Conservation (phyloP, 768 basidiomycete genomes). For the Mrakia gelida region DNA sequence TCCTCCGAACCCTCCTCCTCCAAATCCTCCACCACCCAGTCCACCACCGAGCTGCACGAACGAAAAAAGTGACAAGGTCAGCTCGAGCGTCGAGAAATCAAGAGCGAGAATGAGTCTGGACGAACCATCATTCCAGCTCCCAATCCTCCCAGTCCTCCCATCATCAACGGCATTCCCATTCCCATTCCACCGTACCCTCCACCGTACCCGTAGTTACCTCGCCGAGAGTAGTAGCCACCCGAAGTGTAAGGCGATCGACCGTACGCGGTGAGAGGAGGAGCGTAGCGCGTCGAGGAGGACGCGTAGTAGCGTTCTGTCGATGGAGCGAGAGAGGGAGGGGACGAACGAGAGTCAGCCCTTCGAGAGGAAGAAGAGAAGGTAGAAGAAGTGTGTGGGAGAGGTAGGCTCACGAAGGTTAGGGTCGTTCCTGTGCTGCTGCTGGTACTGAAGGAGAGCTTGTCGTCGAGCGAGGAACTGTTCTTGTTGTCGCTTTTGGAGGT, state of each 20-base stretch:
- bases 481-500: constrained; percentile 16
- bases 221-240: constrained; percentile 17
- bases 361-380: neutral
- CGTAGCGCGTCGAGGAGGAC: neutral
- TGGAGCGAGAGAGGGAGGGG: neutral
- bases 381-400: neutral
- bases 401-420: constrained; percentile 4
- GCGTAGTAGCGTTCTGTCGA: constrained; percentile 27
- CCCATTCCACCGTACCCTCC: neutral
- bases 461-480: constrained; percentile 25
- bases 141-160: constrained; percentile 16
- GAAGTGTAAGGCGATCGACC: neutral
- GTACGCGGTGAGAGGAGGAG: constrained; percentile 14
- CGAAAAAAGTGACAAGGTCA: neutral
- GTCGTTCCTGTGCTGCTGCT: constrained; percentile 10
- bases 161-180: constrained; percentile 1
- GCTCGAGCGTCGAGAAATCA: neutral
- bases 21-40: constrained; percentile 25
- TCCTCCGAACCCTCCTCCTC: constrained; percentile 23
- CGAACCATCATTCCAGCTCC: constrained; percentile 25
- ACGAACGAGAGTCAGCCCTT: neutral
- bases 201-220: neutral
- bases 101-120: neutral
- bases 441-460: constrained; percentile 1
- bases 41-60: neutral